Conservation (phyloP, 345 rosid genomes). For the Hibiscus trionum region DNA sequence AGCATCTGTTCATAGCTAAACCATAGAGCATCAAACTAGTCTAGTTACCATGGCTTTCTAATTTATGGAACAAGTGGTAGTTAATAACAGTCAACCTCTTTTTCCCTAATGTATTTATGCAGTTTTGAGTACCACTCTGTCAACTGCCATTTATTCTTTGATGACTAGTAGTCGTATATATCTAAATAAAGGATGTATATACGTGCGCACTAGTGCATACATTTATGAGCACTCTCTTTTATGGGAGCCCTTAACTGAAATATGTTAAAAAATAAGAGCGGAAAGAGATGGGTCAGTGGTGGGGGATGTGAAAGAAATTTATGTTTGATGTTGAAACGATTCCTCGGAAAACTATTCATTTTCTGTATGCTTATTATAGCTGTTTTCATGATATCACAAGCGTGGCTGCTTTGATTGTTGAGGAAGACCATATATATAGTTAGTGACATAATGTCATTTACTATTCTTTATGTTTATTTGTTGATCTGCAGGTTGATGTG, state of each 20-base stretch:
- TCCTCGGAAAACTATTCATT: not conserved
- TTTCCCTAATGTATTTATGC: not conserved
- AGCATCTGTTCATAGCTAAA: too few relatives aligned
- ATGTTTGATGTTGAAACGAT: not conserved
- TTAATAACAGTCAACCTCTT: too few relatives aligned
- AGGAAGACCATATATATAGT: not conserved
- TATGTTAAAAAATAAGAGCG: too few relatives aligned
- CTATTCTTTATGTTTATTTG: constrained; percentile 8
- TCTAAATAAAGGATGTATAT: not conserved
- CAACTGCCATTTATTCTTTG: not conserved
- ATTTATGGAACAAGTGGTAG: too few relatives aligned
- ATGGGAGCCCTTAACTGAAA: not conserved
- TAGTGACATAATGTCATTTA: not conserved
- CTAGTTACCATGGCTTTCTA: too few relatives aligned
- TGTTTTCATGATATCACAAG: not conserved
- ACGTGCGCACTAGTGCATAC: not conserved
- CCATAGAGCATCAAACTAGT: too few relatives aligned
- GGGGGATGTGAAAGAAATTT: not conserved
- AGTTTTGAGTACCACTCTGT: not conserved
- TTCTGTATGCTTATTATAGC: not conserved
- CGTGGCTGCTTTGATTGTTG: not conserved
- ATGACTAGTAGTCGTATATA: not conserved
- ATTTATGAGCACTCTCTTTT: not conserved
- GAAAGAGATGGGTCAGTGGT: too few relatives aligned
- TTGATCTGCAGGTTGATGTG: constrained; percentile 53